These are phyloP conservation scores for Populus hybrid DNA, from an alignment of 441 rosid genomes.

Conservation along the genomic window DNA sequence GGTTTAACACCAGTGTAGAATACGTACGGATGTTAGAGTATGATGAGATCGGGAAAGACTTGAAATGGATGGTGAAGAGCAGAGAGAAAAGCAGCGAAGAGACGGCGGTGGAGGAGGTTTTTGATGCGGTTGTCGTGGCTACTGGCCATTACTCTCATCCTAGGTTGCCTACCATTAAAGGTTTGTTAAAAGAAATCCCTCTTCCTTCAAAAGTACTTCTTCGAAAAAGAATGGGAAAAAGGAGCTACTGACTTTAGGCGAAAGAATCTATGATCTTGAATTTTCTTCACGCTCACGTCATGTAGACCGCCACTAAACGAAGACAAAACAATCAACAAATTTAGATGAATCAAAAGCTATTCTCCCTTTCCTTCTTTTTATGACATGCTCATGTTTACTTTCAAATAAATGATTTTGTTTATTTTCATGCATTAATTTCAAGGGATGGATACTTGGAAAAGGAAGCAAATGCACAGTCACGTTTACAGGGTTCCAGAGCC, in stretches of 20 bases:
- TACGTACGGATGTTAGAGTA: conserved; percentile 59
- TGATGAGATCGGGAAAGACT: conserved; percentile 38
- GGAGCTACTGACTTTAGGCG: not conserved
- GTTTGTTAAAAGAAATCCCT: conserved; percentile 24
- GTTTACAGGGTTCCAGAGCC: conserved; percentile 76
- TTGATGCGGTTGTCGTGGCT: conserved; percentile 87
- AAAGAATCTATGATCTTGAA: not conserved
- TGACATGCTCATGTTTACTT: too few species aligned
- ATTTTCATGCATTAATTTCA: not conserved
- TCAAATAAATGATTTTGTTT: not conserved
- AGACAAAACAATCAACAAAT: too few species aligned
- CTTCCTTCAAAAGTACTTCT: not conserved
- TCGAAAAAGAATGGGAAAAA: not conserved
- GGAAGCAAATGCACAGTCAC: conserved; percentile 88
- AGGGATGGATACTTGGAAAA: conserved; percentile 87
- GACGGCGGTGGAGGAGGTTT: conserved; percentile 54
- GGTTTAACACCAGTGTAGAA: conserved; percentile 73
- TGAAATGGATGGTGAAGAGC: conserved; percentile 72
- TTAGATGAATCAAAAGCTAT: not conserved
- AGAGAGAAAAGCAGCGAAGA: conserved; percentile 33
- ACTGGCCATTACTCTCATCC: conserved; percentile 87
- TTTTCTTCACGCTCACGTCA: not conserved
- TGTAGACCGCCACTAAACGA: not conserved
- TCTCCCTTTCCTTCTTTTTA: not conserved
- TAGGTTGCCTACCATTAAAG: conserved; percentile 70